Conservation (phyloP, 331 rosid genomes). For the Cydonia oblonga region DNA sequence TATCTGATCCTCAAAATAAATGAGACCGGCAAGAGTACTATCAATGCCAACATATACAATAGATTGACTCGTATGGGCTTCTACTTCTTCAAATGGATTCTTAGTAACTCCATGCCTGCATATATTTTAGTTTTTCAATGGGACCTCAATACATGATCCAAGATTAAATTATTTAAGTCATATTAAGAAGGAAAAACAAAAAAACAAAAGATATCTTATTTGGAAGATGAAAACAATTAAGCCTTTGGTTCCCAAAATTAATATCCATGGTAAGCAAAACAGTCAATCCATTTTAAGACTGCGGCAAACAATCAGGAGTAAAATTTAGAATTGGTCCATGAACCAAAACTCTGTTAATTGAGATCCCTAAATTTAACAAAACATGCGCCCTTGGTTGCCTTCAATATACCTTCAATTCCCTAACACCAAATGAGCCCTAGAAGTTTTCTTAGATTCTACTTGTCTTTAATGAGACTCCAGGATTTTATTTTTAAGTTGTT, state of each 20-base stretch:
- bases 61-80: conserved; percentile 48
- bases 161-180: not conserved
- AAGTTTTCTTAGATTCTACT: not conserved
- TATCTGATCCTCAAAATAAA: conserved; percentile 85
- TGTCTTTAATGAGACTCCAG: not conserved
- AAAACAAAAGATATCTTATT: not conserved
- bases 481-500: not conserved
- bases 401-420: not conserved
- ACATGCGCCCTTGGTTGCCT: no score
- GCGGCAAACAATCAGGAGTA: not conserved
- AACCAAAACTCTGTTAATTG: not conserved
- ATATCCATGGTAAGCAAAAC: not conserved
- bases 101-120: conserved; percentile 63
- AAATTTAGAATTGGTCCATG: no score
- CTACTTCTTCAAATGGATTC: conserved; percentile 41
- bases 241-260: not conserved
- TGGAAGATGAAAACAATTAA: not conserved
- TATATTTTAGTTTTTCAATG: not conserved
- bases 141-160: not conserved
- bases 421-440: not conserved
- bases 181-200: not conserved
- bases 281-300: not conserved
- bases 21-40: conserved; percentile 57
- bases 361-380: no score
- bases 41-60: conserved; percentile 74